These are phyloP conservation scores for Ophiostoma fasciatum DNA, from an alignment of 2,329 filamentous ascomycete species.

Conservation along the genomic window DNA sequence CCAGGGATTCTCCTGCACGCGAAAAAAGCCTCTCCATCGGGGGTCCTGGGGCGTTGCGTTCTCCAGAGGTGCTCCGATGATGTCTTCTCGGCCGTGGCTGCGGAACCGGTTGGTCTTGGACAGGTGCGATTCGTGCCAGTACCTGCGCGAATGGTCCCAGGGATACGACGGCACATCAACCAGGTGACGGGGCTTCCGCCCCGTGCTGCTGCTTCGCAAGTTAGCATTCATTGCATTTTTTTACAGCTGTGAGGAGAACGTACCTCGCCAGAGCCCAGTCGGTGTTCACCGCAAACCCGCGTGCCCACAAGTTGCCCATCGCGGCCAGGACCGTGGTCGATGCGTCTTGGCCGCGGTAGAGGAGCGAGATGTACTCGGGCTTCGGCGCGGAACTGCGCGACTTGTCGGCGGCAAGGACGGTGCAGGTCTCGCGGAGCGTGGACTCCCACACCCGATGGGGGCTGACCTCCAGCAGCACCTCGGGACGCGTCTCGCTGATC, in stretches of 20 bases:
- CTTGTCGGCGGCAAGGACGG: neutral
- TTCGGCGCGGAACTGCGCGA: neutral
- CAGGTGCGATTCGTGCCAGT: slow-evolving; percentile 24
- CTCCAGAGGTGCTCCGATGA: slow-evolving; percentile 14
- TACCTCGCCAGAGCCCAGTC: slow-evolving; percentile 6
- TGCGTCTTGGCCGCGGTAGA: slow-evolving; percentile 6
- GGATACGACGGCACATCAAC: slow-evolving; percentile 25
- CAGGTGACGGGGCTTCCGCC: slow-evolving; percentile 10
- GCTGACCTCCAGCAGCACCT: slow-evolving; percentile 11
- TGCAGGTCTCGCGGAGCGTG: slow-evolving; percentile 7
- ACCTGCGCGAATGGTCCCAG: slow-evolving; percentile 23
- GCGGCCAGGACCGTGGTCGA: slow-evolving; percentile 1
- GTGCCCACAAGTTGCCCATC: slow-evolving; percentile 9
- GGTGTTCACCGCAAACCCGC: slow-evolving; percentile 2
- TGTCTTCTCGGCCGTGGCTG: slow-evolving; percentile 14
- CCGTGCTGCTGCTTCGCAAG: neutral
- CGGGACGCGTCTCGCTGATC: slow-evolving; percentile 5
- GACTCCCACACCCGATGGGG: slow-evolving; percentile 10
- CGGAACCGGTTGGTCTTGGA: slow-evolving; percentile 19
- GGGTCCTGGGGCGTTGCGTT: slow-evolving; percentile 16
- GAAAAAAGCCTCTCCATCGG: slow-evolving; percentile 30
- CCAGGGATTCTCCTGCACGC: slow-evolving; percentile 27
- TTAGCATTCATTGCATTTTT: neutral
- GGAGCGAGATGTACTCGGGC: slow-evolving; percentile 7
- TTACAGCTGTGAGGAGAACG: neutral